These are phyloP conservation scores for Lathyrus oleraceus DNA, from an alignment of 306 rosid species.

Conservation along the genomic window DNA sequence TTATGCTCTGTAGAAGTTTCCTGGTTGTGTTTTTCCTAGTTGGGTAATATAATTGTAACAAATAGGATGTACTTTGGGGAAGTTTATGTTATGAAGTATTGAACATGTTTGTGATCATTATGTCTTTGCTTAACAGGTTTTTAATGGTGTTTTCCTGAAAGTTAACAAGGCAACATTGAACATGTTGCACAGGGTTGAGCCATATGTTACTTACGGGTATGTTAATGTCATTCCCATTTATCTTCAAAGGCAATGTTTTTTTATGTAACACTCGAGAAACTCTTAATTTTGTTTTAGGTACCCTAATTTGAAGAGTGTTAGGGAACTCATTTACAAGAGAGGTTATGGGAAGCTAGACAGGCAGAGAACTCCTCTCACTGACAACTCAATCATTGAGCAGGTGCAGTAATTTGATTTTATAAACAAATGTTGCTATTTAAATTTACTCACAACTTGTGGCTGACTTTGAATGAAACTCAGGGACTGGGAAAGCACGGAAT, in stretches of 20 bases:
- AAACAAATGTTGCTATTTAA: not conserved
- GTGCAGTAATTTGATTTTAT: slow-evolving; percentile 7
- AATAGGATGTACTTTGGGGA: not conserved
- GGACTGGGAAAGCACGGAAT: slow-evolving; percentile 76
- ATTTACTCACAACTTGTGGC: not conserved
- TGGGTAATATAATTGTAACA: not conserved
- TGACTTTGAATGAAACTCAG: slow-evolving; percentile 42
- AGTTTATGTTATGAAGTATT: not conserved
- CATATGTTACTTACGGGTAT: slow-evolving; percentile 87
- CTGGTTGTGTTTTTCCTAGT: not conserved
- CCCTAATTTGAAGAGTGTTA: slow-evolving; percentile 88
- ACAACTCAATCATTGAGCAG: slow-evolving; percentile 76
- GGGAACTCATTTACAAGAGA: slow-evolving; percentile 78
- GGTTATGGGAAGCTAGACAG: slow-evolving; percentile 77
- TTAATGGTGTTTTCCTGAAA: slow-evolving; percentile 87
- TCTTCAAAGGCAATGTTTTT: not conserved
- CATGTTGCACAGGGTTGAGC: slow-evolving; percentile 92
- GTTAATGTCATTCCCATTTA: not conserved
- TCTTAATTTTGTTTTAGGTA: slow-evolving; percentile 41
- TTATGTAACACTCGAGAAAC: not conserved
- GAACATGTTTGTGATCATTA: not conserved
- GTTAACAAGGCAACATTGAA: slow-evolving; percentile 90
- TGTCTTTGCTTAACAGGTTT: slow-evolving; percentile 53
- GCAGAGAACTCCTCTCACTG: slow-evolving; percentile 73
- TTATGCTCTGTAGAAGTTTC: not conserved